phyloP scores from a whole-genome alignment of 2,329 filamentous ascomycete genomes.

The Epichloe scottii region DNA sequence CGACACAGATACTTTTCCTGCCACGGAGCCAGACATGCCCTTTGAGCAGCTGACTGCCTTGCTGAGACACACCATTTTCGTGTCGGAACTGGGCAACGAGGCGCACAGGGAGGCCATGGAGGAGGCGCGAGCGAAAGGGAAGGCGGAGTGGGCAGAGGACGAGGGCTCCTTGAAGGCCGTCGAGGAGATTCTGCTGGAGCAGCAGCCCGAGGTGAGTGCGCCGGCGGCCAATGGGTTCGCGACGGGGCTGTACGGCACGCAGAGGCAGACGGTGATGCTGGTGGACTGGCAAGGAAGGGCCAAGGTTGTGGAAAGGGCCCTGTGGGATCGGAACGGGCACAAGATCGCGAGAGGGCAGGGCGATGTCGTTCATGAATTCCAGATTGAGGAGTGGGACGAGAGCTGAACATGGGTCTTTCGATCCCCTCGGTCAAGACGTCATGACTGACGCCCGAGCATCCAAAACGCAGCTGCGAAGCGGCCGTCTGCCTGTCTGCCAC shows the following conservation, averaged over 20 bases:
- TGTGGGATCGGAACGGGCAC: slow-evolving; percentile 48
- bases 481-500: not conserved
- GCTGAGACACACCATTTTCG: slow-evolving; percentile 48
- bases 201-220: slow-evolving; percentile 25
- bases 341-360: slow-evolving; percentile 39
- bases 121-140: slow-evolving; percentile 25
- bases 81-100: slow-evolving; percentile 43
- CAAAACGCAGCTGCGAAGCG: not conserved
- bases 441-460: not conserved
- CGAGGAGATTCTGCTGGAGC: slow-evolving; percentile 22
- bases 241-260: slow-evolving; percentile 51
- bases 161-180: slow-evolving; percentile 26
- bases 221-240: slow-evolving; percentile 29
- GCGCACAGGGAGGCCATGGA: slow-evolving; percentile 32
- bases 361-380: slow-evolving; percentile 43
- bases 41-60: slow-evolving; percentile 41
- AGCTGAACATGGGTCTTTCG: slow-evolving; percentile 6
- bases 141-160: slow-evolving; percentile 20
- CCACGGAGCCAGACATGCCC: slow-evolving; percentile 25
- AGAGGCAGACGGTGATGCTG: slow-evolving; percentile 49
- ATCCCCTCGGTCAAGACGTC: no score
- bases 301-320: slow-evolving; percentile 43
- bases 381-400: slow-evolving; percentile 39
- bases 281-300: slow-evolving; percentile 52
- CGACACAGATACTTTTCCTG: slow-evolving; percentile 43